Percentiles rank a stretch among this genome's conserved stretches.
phyloP scores from a whole-genome alignment of 1,139 yeast genomes.

The Trichomonascaceae sp. region DNA sequence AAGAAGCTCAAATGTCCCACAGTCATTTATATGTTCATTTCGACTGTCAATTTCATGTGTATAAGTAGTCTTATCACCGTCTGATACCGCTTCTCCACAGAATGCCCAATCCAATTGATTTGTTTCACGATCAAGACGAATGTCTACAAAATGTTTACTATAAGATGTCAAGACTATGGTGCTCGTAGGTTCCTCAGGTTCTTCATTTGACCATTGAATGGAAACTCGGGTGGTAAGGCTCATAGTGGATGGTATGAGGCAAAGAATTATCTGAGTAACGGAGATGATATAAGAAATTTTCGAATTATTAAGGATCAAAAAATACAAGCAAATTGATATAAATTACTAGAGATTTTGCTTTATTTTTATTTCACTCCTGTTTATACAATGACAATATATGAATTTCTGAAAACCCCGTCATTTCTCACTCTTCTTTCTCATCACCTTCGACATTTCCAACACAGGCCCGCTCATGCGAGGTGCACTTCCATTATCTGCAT shows the following conservation, averaged over 20 bases:
- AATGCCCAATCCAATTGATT: conserved; percentile 38
- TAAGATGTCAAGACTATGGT: conserved; percentile 48
- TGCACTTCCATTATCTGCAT: conserved; percentile 10
- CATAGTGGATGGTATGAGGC: conserved; percentile 11
- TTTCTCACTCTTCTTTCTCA: conserved; percentile 1
- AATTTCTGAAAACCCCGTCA: neutral
- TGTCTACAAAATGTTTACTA: conserved; percentile 42
- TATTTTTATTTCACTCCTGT: too few relatives aligned
- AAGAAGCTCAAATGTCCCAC: conserved; percentile 41
- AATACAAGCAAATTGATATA: neutral
- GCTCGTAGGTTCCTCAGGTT: conserved; percentile 42
- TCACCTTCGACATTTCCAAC: conserved; percentile 8
- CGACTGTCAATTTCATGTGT: conserved; percentile 42
- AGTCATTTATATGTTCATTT: conserved; percentile 7
- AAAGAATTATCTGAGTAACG: neutral
- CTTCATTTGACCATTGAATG: conserved; percentile 48
- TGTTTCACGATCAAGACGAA: conserved; percentile 27
- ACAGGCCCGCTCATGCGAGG: conserved; percentile 9
- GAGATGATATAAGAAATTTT: neutral
- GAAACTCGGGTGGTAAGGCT: conserved; percentile 42
- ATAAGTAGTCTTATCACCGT: conserved; percentile 32
- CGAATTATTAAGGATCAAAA: neutral
- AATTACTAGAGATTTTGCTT: neutral
- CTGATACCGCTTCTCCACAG: conserved; percentile 38
- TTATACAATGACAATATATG: too few relatives aligned